These are phyloP conservation scores for Rhizopogon parksii DNA, from an alignment of 1,284 basidiomycete genomes.

Conservation along the genomic window DNA sequence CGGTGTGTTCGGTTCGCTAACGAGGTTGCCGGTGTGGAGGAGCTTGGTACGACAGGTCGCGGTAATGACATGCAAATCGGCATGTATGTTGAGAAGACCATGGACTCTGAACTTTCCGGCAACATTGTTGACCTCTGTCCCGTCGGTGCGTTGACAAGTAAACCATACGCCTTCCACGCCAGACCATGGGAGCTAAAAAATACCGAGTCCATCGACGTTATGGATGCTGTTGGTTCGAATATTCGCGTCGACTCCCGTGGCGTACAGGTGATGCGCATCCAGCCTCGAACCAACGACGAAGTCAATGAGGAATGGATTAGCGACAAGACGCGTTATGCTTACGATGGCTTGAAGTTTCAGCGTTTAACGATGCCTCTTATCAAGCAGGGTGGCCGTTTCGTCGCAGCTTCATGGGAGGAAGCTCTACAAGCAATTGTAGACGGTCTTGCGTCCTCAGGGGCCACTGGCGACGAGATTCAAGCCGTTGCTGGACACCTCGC, in stretches of 20 bases:
- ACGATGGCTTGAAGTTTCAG: constrained; percentile 95
- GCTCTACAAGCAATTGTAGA: constrained; percentile 77
- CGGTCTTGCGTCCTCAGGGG: constrained; percentile 77
- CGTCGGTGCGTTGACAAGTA: constrained; percentile 96
- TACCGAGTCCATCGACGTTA: constrained; percentile 95
- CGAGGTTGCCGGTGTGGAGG: constrained; percentile 97
- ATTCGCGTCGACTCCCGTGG: constrained; percentile 96
- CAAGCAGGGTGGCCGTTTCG: constrained; percentile 89
- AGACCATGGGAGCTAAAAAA: constrained; percentile 99
- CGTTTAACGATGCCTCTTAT: constrained; percentile 90
- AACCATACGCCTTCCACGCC: constrained; percentile 96
- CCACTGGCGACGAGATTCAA: constrained; percentile 93
- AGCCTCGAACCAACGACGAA: constrained; percentile 94
- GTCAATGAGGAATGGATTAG: constrained; percentile 99
- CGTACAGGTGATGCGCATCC: constrained; percentile 94
- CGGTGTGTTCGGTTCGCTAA: constrained; percentile 99
- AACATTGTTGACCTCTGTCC: constrained; percentile 97
- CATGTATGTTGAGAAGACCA: constrained; percentile 95
- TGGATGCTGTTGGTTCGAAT: constrained; percentile 97
- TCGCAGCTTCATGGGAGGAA: constrained; percentile 89
- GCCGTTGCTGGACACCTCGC: constrained; percentile 90
- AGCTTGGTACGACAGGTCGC: constrained; percentile 93
- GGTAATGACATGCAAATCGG: constrained; percentile 99
- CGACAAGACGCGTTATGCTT: constrained; percentile 97
- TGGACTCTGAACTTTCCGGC: constrained; percentile 96